phyloP scores from a whole-genome alignment of 805 yeast genomes.

The Huiozyma naganishii region DNA sequence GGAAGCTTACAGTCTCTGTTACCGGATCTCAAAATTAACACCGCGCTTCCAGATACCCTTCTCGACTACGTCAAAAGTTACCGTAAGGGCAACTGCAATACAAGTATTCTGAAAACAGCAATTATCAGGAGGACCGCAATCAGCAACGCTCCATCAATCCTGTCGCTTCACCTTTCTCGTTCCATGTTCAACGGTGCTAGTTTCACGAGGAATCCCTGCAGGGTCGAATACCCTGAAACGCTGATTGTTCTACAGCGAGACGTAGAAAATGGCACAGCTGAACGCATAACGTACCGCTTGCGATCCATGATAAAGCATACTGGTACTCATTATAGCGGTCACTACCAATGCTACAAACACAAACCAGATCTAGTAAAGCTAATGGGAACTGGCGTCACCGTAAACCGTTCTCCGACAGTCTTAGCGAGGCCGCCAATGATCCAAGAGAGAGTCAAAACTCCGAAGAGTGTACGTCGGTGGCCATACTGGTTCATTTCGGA shows the following conservation, averaged over 20 bases:
- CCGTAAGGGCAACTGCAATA: constrained; percentile 33
- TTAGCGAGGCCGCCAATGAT: neutral
- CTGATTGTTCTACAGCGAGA: constrained; percentile 30
- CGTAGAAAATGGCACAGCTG: no score
- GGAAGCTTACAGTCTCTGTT: constrained; percentile 29
- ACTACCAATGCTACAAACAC: constrained; percentile 76
- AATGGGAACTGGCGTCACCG: constrained; percentile 14
- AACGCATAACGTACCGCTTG: constrained; percentile 40
- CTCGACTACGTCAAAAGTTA: constrained; percentile 39
- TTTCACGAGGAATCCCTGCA: constrained; percentile 64
- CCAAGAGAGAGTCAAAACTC: constrained; percentile 35
- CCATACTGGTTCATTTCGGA: constrained; percentile 88
- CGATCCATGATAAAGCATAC: constrained; percentile 72
- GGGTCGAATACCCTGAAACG: constrained; percentile 54
- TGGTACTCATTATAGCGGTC: constrained; percentile 84
- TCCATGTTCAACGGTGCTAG: constrained; percentile 63
- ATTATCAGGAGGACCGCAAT: constrained; percentile 58
- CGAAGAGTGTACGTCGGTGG: constrained; percentile 42
- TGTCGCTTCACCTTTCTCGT: constrained; percentile 78
- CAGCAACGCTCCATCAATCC: constrained; percentile 54
- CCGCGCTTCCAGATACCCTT: constrained; percentile 46
- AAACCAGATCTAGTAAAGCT: constrained; percentile 47
- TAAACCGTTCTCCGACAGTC: constrained; percentile 23
- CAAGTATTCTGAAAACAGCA: constrained; percentile 43
- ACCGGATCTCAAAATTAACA: constrained; percentile 42